Evolutionary conservation across 768 basidiomycete species (phyloP).

Genomic region (Mycena filopes): DNA sequence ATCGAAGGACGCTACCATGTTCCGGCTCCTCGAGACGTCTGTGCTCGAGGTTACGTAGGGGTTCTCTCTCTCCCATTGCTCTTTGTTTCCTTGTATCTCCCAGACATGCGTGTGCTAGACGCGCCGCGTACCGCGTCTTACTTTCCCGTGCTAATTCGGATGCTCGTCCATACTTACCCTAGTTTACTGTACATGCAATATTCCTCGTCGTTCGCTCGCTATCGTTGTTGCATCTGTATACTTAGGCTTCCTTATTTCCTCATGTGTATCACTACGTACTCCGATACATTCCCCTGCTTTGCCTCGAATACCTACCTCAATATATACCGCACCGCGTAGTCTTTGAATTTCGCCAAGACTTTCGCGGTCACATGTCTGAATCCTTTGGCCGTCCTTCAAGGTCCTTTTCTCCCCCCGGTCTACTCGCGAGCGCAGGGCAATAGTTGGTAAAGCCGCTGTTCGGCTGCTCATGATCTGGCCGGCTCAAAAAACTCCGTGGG

Average conservation of each 20-base stretch:
- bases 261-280: constrained; percentile 21
- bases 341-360: too few species aligned
- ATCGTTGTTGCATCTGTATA: constrained; percentile 28
- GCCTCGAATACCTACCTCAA: neutral
- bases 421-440: too few species aligned
- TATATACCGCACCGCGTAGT: neutral
- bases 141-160: constrained; percentile 17
- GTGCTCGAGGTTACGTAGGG: constrained; percentile 64
- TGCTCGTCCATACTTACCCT: constrained; percentile 3
- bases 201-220: constrained; percentile 20
- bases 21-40: constrained; percentile 84
- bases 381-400: too few species aligned
- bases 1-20: constrained; percentile 77
- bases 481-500: too few species aligned
- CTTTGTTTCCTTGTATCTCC: neutral
- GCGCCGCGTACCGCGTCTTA: constrained; percentile 5
- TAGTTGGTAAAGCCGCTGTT: too few species aligned
- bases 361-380: too few species aligned
- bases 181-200: constrained; percentile 27
- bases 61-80: neutral
- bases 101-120: constrained; percentile 11
- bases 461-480: neutral
- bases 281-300: constrained; percentile 13
- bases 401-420: too few species aligned
- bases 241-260: constrained; percentile 28